Conservation (phyloP, 805 yeast genomes). For the Kazachstania bromeliacearum region DNA sequence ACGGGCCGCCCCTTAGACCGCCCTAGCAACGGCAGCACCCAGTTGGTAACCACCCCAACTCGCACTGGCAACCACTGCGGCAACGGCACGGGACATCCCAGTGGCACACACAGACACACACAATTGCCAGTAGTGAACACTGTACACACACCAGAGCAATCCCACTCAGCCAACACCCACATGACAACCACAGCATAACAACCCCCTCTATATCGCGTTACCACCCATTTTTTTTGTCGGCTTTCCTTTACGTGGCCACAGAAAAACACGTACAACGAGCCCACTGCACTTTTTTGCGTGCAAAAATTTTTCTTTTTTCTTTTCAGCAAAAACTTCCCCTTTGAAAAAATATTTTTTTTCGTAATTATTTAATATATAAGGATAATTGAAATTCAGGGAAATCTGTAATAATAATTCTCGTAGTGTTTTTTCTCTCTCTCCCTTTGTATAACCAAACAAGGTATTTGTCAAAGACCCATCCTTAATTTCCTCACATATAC, state of each 20-base stretch:
- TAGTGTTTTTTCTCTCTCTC: not conserved
- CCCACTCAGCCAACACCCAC: not conserved
- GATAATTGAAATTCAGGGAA: not conserved
- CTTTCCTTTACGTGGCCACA: not conserved
- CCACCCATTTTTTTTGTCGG: not conserved
- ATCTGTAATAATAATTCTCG: not conserved
- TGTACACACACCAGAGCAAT: not conserved
- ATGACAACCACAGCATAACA: not conserved
- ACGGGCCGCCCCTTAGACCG: too few relatives aligned
- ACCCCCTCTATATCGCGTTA: not conserved
- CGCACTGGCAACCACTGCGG: too few relatives aligned
- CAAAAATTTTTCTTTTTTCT: not conserved
- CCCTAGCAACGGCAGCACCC: too few relatives aligned
- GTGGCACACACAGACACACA: too few relatives aligned
- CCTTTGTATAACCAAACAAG: not conserved
- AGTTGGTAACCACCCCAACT: too few relatives aligned
- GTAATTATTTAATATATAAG: not conserved
- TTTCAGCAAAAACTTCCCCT: not conserved
- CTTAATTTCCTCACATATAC: not conserved
- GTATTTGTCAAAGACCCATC: not conserved
- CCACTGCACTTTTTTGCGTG: not conserved
- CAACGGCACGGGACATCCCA: too few relatives aligned
- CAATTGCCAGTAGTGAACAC: not conserved
- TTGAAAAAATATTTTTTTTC: not conserved
- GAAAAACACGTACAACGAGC: not conserved